These are phyloP conservation scores for Tuber brumale DNA, from an alignment of 495 filamentous ascomycete genomes.

Conservation along the genomic window DNA sequence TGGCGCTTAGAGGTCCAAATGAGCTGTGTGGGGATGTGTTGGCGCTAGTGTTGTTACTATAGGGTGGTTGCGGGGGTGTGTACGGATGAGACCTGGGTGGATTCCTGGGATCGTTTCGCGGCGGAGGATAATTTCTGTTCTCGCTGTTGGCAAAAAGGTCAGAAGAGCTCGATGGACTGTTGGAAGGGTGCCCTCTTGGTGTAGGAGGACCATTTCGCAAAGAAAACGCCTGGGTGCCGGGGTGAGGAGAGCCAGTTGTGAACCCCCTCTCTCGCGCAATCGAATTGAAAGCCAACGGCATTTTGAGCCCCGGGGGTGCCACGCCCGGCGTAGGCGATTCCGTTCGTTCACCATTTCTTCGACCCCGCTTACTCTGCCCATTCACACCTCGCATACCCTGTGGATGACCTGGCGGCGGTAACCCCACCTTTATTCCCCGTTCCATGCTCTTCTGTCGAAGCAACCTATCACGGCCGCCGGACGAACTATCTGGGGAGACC, in stretches of 20 bases:
- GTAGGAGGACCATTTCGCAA: constrained; percentile 14
- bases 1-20: constrained; percentile 19
- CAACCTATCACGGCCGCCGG: constrained; percentile 26
- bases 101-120: constrained; percentile 30
- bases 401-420: constrained; percentile 28
- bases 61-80: constrained; percentile 28
- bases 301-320: constrained; percentile 34
- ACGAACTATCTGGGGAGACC: constrained; percentile 20
- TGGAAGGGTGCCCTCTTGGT: constrained; percentile 18
- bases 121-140: constrained; percentile 25
- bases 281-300: constrained; percentile 40
- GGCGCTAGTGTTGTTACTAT: constrained; percentile 36
- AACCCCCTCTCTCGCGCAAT: constrained; percentile 40
- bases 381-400: constrained; percentile 22
- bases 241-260: constrained; percentile 34
- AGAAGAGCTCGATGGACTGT: constrained; percentile 25
- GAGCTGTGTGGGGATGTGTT: constrained; percentile 40
- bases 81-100: constrained; percentile 33
- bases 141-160: constrained; percentile 37
- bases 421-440: constrained; percentile 35
- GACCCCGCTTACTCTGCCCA: constrained; percentile 19
- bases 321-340: constrained; percentile 24
- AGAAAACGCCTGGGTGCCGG: constrained; percentile 22
- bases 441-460: constrained; percentile 40
- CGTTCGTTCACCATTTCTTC: constrained; percentile 26